phyloP scores from a whole-genome alignment of 2,329 filamentous ascomycete genomes.

The Pyrenochaeta sp. region DNA sequence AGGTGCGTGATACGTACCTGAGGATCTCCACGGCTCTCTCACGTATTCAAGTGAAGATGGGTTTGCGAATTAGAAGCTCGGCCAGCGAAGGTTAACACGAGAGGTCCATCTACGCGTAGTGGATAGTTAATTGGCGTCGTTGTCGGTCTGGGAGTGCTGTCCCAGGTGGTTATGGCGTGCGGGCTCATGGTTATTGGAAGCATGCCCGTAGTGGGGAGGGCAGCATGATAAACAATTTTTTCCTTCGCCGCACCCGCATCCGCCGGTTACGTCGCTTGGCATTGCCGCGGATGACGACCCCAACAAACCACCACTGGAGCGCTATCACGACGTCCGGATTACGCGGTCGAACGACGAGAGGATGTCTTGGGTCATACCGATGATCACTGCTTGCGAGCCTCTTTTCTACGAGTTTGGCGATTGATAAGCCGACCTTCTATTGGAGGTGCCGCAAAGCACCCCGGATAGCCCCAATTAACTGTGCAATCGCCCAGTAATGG shows the following conservation, averaged over 20 bases:
- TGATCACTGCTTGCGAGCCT: no score
- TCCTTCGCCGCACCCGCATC: constrained; percentile 8
- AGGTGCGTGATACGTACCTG: constrained; percentile 22
- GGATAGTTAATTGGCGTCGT: constrained; percentile 7
- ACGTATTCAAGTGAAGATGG: constrained; percentile 12
- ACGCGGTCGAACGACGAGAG: neutral
- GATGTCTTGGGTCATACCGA: no score
- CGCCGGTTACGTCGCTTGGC: constrained; percentile 17
- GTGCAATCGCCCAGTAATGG: no score
- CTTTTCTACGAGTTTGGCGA: no score
- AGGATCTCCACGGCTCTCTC: constrained; percentile 2
- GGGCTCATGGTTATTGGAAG: constrained; percentile 40
- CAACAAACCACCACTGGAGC: neutral
- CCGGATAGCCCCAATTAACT: no score
- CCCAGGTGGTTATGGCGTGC: constrained; percentile 26
- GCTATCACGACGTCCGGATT: neutral
- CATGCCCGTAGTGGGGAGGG: constrained; percentile 30
- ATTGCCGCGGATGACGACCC: neutral
- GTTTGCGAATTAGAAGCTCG: constrained; percentile 13
- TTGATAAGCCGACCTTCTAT: no score
- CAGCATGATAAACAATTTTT: constrained; percentile 35
- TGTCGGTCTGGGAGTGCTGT: constrained; percentile 18
- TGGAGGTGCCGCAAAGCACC: no score
- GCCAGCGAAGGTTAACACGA: constrained; percentile 20
- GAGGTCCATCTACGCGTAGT: constrained; percentile 13